A percentile compares a stretch with the other conserved stretches of the same genome.
Conservation (phyloP, 345 rosid species). For the Firmiana major region DNA sequence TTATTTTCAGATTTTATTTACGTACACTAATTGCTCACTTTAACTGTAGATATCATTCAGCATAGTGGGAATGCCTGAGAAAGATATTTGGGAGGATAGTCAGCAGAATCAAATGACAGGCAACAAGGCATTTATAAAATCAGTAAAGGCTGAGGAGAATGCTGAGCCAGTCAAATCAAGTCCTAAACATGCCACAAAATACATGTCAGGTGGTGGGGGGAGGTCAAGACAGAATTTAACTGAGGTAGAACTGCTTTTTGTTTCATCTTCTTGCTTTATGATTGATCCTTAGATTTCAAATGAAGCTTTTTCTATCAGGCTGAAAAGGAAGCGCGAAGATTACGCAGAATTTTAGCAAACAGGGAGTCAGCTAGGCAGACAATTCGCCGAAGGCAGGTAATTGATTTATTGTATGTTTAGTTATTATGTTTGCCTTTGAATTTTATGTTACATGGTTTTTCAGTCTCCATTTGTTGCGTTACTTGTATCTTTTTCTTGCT, state of each 20-base stretch:
- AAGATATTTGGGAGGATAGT: slow-evolving; percentile 19
- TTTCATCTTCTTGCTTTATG: background rate
- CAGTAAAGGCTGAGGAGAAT: slow-evolving; percentile 41
- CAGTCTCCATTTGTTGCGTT: background rate
- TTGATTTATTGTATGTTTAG: background rate
- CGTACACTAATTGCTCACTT: background rate
- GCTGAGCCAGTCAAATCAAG: slow-evolving; percentile 33
- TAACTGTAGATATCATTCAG: background rate
- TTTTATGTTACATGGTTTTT: background rate
- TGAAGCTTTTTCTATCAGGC: slow-evolving; percentile 43
- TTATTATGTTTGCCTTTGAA: background rate
- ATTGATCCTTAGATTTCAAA: background rate
- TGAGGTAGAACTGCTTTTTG: slow-evolving; percentile 49
- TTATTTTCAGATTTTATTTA: background rate
- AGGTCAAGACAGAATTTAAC: slow-evolving; percentile 66
- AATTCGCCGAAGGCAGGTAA: slow-evolving; percentile 86
- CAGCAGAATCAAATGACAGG: slow-evolving; percentile 25
- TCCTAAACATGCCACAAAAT: slow-evolving; percentile 26
- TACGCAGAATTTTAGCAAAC: slow-evolving; percentile 80
- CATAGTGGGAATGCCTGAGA: slow-evolving; percentile 1
- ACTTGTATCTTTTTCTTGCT: background rate
- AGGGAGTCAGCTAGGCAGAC: slow-evolving; percentile 99
- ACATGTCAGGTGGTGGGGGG: slow-evolving; percentile 42
- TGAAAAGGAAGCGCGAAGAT: slow-evolving; percentile 78
- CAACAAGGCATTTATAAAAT: slow-evolving; percentile 16